These are phyloP conservation scores for Auriscalpium orientale DNA, from an alignment of 768 basidiomycete genomes.

Conservation along the genomic window DNA sequence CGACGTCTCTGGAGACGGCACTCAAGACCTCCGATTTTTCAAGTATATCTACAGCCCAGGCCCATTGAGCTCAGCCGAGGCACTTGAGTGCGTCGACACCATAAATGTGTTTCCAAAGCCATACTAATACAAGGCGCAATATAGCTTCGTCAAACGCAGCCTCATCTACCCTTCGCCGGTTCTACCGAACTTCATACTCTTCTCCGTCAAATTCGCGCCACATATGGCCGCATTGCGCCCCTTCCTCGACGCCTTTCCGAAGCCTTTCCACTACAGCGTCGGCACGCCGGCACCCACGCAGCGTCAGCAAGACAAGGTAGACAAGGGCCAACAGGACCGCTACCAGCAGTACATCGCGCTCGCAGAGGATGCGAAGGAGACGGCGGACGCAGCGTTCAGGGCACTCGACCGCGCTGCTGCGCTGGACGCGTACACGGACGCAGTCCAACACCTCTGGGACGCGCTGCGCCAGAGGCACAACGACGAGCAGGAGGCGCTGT, in stretches of 20 bases:
- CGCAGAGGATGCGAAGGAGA: background rate
- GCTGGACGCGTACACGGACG: background rate
- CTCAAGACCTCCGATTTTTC: no score
- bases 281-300: slow-evolving; percentile 17
- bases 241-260: slow-evolving; percentile 33
- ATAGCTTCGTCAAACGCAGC: no score
- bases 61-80: no score
- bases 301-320: background rate
- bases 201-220: slow-evolving; percentile 23
- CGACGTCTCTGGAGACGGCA: no score
- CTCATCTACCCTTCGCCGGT: background rate
- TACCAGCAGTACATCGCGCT: background rate
- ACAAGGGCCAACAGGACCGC: background rate
- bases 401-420: background rate
- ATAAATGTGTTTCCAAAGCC: no score
- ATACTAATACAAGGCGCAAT: no score
- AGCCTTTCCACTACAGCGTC: slow-evolving; percentile 28
- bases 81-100: no score
- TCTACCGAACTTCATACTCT: slow-evolving; percentile 23
- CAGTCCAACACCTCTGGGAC: background rate
- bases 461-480: background rate
- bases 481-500: no score
- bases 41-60: no score
- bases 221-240: slow-evolving; percentile 23
- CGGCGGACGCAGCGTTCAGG: background rate